Evolutionary conservation across 176 grass and related monocot genomes (phyloP).

Genomic region (Elaeis guineensis): DNA sequence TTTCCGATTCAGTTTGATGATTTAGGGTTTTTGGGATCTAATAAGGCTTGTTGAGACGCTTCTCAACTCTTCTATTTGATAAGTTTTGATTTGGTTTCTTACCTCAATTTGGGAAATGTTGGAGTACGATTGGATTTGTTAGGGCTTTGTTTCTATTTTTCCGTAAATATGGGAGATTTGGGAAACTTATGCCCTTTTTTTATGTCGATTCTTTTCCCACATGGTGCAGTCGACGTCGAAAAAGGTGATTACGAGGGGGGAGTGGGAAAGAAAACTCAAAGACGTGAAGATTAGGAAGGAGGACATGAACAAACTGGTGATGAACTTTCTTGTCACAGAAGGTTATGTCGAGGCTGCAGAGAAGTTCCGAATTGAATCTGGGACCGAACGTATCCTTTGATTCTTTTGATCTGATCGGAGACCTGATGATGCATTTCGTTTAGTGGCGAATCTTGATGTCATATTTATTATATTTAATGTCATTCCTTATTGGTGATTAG

Average conservation of each 20-base stretch:
- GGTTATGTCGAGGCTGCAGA: conserved; percentile 90
- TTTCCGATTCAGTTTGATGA: too few relatives aligned
- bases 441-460: not conserved
- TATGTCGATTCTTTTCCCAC: too few relatives aligned
- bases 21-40: too few relatives aligned
- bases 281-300: conserved; percentile 96
- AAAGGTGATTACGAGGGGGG: conserved; percentile 76
- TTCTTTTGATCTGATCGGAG: too few relatives aligned
- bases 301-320: conserved; percentile 90
- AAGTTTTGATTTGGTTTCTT: too few relatives aligned
- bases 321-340: conserved; percentile 96
- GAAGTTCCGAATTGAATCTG: conserved; percentile 88
- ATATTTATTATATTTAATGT: not conserved
- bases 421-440: not conserved
- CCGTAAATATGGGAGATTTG: too few relatives aligned
- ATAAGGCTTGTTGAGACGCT: too few relatives aligned
- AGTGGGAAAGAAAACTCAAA: conserved; percentile 91
- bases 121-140: too few relatives aligned
- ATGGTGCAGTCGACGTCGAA: conserved; percentile 48
- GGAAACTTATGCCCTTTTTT: too few relatives aligned
- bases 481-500: conserved; percentile 37
- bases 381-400: conserved; percentile 63
- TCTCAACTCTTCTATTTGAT: too few relatives aligned
- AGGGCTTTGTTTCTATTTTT: too few relatives aligned
- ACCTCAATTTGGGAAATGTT: too few relatives aligned